phyloP scores from a whole-genome alignment of 768 basidiomycete species.

The Melanogaster broomeanus region DNA sequence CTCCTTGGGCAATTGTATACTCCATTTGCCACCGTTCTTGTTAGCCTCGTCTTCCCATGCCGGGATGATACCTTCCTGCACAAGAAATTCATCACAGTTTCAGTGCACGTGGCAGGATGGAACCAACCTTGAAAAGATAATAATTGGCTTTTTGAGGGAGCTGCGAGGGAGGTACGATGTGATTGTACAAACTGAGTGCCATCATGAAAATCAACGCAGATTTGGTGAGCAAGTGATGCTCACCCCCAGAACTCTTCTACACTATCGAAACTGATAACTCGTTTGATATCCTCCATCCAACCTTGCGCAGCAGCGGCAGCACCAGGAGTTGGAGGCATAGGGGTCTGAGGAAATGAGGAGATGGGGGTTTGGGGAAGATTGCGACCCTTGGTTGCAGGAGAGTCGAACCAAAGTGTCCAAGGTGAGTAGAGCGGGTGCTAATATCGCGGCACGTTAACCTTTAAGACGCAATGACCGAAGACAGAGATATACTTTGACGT shows the following conservation, averaged over 20 bases:
- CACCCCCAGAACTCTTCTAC: conserved; percentile 99
- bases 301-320: conserved; percentile 74
- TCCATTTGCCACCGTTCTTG: conserved; percentile 98
- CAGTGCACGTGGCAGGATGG: background rate
- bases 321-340: conserved; percentile 71
- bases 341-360: conserved; percentile 76
- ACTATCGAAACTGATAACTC: conserved; percentile 92
- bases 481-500: conserved; percentile 76
- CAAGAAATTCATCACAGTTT: conserved; percentile 4
- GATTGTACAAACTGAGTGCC: conserved; percentile 79
- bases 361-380: conserved; percentile 85
- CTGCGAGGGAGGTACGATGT: conserved; percentile 93
- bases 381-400: conserved; percentile 86
- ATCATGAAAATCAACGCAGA: conserved; percentile 10
- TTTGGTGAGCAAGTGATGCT: conserved; percentile 28
- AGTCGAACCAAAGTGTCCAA: conserved; percentile 99
- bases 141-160: conserved; percentile 98
- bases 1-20: conserved; percentile 94
- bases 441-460: conserved; percentile 3
- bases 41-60: conserved; percentile 99
- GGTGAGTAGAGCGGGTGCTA: conserved; percentile 93
- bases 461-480: background rate
- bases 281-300: conserved; percentile 99
- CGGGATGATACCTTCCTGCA: conserved; percentile 90
- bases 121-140: conserved; percentile 92